Evolutionary conservation across 495 filamentous ascomycete species (phyloP).

Genomic region (Cercophora sp.): DNA sequence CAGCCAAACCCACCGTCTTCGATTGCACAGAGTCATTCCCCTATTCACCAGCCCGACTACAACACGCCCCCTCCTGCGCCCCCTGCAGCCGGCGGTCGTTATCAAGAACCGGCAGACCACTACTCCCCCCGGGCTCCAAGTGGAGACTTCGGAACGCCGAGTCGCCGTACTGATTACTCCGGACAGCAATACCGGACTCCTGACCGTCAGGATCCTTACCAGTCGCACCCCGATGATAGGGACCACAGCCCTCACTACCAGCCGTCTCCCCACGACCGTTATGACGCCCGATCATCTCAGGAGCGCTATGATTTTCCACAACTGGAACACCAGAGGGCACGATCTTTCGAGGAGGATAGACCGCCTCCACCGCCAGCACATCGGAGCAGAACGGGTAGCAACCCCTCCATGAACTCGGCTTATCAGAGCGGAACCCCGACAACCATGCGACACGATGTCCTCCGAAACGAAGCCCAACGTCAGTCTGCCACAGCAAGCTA

Average conservation of each 20-base stretch:
- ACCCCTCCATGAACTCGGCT: slow-evolving; percentile 27
- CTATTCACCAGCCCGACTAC: slow-evolving; percentile 44
- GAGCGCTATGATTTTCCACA: slow-evolving; percentile 19
- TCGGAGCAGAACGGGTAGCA: slow-evolving; percentile 36
- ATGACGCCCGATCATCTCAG: slow-evolving; percentile 15
- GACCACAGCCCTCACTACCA: slow-evolving; percentile 21
- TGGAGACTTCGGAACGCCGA: slow-evolving; percentile 26
- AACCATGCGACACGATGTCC: slow-evolving; percentile 46
- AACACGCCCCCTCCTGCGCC: slow-evolving; percentile 29
- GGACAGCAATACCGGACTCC: slow-evolving; percentile 29
- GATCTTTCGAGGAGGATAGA: slow-evolving; percentile 27
- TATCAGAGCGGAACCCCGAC: slow-evolving; percentile 31
- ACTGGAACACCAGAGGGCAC: slow-evolving; percentile 10
- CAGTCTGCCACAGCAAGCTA: slow-evolving; percentile 38
- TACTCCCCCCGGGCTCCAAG: slow-evolving; percentile 24
- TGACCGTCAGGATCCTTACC: slow-evolving; percentile 32
- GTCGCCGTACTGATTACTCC: slow-evolving; percentile 24
- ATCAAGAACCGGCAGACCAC: slow-evolving; percentile 31
- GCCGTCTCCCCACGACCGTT: slow-evolving; percentile 20
- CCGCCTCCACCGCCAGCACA: slow-evolving; percentile 47
- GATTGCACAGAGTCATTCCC: slow-evolving; percentile 36
- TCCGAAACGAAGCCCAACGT: slow-evolving; percentile 46
- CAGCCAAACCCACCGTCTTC: slow-evolving; percentile 32
- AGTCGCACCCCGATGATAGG: slow-evolving; percentile 28
- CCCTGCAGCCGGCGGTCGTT: slow-evolving; percentile 20